phyloP scores from a whole-genome alignment of 2,329 filamentous ascomycete genomes.

The Diplodia sapinea region DNA sequence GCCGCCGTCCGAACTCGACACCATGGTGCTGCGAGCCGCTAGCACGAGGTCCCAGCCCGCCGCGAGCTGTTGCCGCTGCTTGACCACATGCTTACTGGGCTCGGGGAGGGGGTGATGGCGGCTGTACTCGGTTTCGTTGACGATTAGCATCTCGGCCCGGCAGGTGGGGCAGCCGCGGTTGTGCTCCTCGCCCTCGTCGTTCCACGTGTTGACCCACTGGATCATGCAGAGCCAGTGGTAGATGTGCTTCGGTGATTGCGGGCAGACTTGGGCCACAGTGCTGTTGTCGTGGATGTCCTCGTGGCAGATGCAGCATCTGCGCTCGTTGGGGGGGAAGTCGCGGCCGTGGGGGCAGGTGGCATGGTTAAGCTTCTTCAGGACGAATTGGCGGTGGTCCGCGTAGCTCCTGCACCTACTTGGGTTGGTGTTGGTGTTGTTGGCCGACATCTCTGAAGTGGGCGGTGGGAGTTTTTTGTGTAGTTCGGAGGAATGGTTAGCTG shows the following conservation, averaged over 20 bases:
- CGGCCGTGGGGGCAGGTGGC: background rate
- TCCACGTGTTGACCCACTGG: background rate
- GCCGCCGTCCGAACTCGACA: no score
- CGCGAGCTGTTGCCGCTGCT: no score
- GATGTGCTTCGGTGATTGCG: background rate
- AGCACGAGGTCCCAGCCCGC: no score
- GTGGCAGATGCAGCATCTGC: background rate
- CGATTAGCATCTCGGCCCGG: background rate
- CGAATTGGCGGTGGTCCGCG: background rate
- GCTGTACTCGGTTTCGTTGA: no score
- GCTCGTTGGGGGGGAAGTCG: background rate
- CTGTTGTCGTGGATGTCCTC: background rate
- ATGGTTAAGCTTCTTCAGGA: background rate
- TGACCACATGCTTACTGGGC: no score
- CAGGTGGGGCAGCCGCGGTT: background rate
- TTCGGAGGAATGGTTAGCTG: no score
- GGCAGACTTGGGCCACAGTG: background rate
- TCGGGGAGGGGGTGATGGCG: no score
- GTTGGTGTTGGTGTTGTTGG: no score
- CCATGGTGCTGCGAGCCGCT: no score
- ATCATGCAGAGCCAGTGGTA: background rate
- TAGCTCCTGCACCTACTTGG: no score
- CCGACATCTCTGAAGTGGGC: no score
- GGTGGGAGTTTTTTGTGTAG: no score
- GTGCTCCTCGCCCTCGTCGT: background rate